These are phyloP conservation scores for Penicillium ucsense DNA, from an alignment of 495 filamentous ascomycete genomes.

Conservation along the genomic window DNA sequence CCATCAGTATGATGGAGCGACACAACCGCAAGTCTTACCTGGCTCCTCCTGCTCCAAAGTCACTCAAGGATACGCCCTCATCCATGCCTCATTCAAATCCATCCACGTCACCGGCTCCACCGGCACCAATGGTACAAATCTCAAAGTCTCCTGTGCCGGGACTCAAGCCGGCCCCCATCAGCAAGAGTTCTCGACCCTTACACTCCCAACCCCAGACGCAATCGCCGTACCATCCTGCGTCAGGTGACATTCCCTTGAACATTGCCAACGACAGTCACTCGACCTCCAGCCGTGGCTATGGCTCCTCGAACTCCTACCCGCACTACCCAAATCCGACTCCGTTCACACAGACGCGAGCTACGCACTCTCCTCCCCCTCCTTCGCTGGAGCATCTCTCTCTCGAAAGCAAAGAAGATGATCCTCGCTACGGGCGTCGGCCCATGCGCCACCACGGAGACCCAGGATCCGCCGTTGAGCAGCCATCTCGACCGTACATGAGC, in stretches of 20 bases:
- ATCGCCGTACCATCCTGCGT: conserved; percentile 43
- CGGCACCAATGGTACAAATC: neutral
- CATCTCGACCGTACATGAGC: conserved; percentile 23
- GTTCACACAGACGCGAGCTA: conserved; percentile 5
- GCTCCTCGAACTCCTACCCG: conserved; percentile 14
- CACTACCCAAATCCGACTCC: conserved; percentile 15
- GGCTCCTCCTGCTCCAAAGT: conserved; percentile 47
- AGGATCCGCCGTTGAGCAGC: conserved; percentile 27
- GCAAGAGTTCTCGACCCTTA: conserved; percentile 42
- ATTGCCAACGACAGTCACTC: conserved; percentile 33
- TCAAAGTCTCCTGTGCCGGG: conserved; percentile 5
- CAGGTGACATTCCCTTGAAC: conserved; percentile 58
- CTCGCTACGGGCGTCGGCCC: conserved; percentile 28
- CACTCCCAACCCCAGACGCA: conserved; percentile 30
- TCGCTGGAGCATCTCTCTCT: conserved; percentile 34
- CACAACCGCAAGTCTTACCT: conserved; percentile 90
- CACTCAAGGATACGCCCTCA: conserved; percentile 25
- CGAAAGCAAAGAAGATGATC: conserved; percentile 27
- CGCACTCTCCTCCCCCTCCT: conserved; percentile 23
- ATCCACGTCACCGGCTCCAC: conserved; percentile 5
- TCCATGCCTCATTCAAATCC: conserved; percentile 1
- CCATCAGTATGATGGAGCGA: conserved; percentile 78
- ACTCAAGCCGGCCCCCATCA: conserved; percentile 11
- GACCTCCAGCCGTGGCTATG: conserved; percentile 16
- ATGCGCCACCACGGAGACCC: conserved; percentile 30